Conservation (phyloP, 148 eudicot genomes). For the Diospyros kaki region DNA sequence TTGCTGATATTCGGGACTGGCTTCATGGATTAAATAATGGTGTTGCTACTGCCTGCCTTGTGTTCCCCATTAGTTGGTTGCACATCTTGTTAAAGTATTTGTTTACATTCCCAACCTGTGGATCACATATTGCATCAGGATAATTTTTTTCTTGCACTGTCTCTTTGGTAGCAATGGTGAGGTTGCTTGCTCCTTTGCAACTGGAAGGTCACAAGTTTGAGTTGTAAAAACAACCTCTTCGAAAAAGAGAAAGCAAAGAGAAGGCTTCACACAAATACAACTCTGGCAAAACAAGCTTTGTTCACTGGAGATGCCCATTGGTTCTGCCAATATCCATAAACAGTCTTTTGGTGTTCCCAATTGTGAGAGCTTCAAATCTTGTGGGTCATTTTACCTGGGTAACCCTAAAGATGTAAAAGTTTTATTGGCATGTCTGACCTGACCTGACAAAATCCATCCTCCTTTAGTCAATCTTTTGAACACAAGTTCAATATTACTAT, state of each 20-base stretch:
- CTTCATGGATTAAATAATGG: neutral
- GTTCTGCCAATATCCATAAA: neutral
- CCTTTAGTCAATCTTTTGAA: neutral
- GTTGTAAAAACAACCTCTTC: no score
- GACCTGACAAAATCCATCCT: slow-evolving; percentile 1
- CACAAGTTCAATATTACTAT: neutral
- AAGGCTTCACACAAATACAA: no score
- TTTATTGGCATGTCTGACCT: neutral
- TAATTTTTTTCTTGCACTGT: neutral
- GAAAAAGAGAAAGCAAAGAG: no score
- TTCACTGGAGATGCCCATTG: no score
- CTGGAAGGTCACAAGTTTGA: no score
- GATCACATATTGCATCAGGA: neutral
- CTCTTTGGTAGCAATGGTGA: neutral
- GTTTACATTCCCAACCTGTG: neutral
- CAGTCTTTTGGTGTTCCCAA: neutral
- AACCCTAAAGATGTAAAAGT: no score
- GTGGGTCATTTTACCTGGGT: neutral
- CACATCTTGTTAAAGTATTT: neutral
- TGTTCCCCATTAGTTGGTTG: neutral
- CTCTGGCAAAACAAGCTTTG: no score
- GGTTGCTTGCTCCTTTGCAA: no score
- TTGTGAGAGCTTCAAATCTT: neutral
- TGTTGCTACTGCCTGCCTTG: no score
- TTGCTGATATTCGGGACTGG: neutral